phyloP scores from a whole-genome alignment of 257 asterid genomes.

The Mentha longifolia region DNA sequence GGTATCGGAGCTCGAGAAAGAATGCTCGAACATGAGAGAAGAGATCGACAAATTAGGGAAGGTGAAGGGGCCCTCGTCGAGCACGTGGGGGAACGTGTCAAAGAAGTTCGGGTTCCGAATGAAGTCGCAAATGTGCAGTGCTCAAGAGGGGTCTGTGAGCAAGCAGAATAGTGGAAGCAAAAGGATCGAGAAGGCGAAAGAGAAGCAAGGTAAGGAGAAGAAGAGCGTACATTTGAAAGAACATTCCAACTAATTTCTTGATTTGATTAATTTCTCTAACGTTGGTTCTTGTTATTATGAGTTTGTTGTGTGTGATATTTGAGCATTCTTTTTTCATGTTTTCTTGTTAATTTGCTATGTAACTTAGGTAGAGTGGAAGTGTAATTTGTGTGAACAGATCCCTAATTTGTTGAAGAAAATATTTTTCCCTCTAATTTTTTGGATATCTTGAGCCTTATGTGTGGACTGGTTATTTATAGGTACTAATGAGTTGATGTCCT shows the following conservation, averaged over 20 bases:
- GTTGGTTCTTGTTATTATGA: not conserved
- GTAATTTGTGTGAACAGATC: conserved; percentile 38
- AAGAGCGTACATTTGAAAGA: conserved; percentile 49
- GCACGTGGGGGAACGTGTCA: conserved; percentile 74
- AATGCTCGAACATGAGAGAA: conserved; percentile 83
- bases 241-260: conserved; percentile 21
- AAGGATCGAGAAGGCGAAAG: conserved; percentile 59
- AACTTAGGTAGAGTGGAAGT: conserved; percentile 40
- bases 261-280: conserved; percentile 20
- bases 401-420: conserved; percentile 25
- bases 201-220: conserved; percentile 58
- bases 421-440: not conserved
- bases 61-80: conserved; percentile 49
- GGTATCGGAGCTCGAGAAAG: conserved; percentile 92
- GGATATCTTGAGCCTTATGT: not conserved
- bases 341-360: conserved; percentile 19
- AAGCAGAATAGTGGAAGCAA: conserved; percentile 55
- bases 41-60: conserved; percentile 86
- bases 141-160: conserved; percentile 91
- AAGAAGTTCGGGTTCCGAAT: conserved; percentile 79
- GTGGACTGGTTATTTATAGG: not conserved
- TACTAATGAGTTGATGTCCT: too few relatives aligned
- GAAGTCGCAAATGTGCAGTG: conserved; percentile 97
- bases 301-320: conserved; percentile 31
- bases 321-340: conserved; percentile 1